A percentile compares a stretch with the other conserved stretches of the same genome.
Conservation (phyloP, 352 stramenopile genomes). For the Phytophthora pisi region DNA sequence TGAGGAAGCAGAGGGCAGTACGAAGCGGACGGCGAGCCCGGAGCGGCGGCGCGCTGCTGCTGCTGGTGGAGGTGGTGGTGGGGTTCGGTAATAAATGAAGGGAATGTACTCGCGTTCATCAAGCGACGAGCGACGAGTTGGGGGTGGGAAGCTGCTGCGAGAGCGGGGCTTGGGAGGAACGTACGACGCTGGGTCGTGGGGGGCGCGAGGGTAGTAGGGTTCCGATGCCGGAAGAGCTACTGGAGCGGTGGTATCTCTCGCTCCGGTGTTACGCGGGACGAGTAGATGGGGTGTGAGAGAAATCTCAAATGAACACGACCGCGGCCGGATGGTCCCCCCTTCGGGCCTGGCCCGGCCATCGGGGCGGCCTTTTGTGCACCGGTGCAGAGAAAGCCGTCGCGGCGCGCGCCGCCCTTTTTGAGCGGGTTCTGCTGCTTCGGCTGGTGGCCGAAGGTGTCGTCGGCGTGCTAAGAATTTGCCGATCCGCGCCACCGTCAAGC, state of each 20-base stretch:
- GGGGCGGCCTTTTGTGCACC: slow-evolving; percentile 34
- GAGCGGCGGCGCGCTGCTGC: slow-evolving; percentile 14
- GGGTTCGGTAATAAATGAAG: slow-evolving; percentile 48
- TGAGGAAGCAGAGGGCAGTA: slow-evolving; percentile 27
- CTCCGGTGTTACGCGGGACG: slow-evolving; percentile 38
- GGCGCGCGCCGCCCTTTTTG: slow-evolving; percentile 16
- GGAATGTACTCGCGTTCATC: slow-evolving; percentile 46
- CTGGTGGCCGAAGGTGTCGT: slow-evolving; percentile 4
- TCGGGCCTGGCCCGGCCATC: slow-evolving; percentile 7
- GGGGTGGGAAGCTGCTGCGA: slow-evolving; percentile 31
- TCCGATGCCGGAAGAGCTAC: slow-evolving; percentile 49
- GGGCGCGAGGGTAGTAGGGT: slow-evolving; percentile 41
- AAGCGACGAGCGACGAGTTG: slow-evolving; percentile 33
- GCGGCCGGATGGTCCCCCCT: slow-evolving; percentile 30
- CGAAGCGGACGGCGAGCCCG: slow-evolving; percentile 24
- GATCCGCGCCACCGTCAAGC: background rate
- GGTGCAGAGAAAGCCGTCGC: slow-evolving; percentile 34
- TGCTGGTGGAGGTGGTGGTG: slow-evolving; percentile 6
- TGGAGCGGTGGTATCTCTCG: slow-evolving; percentile 45
- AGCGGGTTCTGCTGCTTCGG: slow-evolving; percentile 21
- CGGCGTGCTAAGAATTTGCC: slow-evolving; percentile 4
- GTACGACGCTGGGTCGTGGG: slow-evolving; percentile 47
- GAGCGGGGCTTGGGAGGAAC: slow-evolving; percentile 21
- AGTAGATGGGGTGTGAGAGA: slow-evolving; percentile 50
- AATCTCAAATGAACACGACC: slow-evolving; percentile 42